Evolutionary conservation across 192 early-diverging fungal genomes (phyloP).

Genomic region (Jimgerdemannia lactiflua): DNA sequence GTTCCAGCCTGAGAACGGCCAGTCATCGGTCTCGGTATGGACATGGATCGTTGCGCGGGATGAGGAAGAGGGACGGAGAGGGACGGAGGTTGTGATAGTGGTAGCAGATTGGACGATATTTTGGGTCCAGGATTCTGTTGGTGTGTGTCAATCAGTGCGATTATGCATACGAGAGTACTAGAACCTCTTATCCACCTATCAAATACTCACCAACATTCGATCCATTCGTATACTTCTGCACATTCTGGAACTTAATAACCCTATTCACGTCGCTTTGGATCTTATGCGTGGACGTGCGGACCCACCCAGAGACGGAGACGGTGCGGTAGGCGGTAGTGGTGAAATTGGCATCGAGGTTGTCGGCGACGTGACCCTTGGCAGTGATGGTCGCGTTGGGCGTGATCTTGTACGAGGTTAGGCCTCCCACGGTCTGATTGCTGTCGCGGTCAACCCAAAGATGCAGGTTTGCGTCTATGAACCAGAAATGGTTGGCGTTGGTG

Average conservation of each 20-base stretch:
- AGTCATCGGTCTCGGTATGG: slow-evolving; percentile 1
- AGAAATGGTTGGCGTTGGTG: slow-evolving; percentile 5
- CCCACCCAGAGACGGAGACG: slow-evolving; percentile 2
- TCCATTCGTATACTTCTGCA: slow-evolving; percentile 1
- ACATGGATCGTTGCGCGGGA: not conserved
- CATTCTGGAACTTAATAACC: slow-evolving; percentile 5
- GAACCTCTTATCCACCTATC: too few species aligned
- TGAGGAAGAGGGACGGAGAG: too few species aligned
- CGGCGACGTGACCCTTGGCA: slow-evolving; percentile 3
- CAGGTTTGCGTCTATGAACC: slow-evolving; percentile 18
- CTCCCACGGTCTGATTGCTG: slow-evolving; percentile 11
- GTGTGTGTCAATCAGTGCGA: too few species aligned
- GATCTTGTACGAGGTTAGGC: not conserved
- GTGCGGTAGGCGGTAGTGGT: not conserved
- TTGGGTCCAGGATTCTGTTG: not conserved
- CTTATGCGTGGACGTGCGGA: slow-evolving; percentile 9
- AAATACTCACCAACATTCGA: not conserved
- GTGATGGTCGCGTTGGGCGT: slow-evolving; percentile 10
- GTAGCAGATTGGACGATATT: not conserved
- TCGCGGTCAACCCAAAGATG: slow-evolving; percentile 16
- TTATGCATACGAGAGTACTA: too few species aligned
- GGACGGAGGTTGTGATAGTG: too few species aligned
- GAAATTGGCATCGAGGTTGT: slow-evolving; percentile 12
- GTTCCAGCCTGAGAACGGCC: slow-evolving; percentile 8
- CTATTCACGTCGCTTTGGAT: not conserved